Conservation (phyloP, 2,329 filamentous ascomycete genomes). For the Acrodontium crateriforme region DNA sequence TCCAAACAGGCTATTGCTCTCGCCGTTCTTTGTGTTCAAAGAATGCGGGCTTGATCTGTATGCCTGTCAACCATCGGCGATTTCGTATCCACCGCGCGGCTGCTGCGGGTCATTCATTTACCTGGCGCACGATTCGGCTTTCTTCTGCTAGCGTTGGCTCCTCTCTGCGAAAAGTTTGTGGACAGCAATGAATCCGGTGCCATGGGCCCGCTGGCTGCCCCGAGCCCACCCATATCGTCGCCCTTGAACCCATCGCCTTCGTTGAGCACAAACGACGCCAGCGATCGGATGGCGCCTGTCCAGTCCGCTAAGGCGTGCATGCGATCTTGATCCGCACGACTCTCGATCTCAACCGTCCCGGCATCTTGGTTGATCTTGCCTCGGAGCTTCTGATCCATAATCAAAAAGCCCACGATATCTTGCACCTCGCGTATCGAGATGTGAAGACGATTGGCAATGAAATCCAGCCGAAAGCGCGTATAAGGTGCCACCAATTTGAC, state of each 20-base stretch:
- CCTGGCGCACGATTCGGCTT: slow-evolving; percentile 15
- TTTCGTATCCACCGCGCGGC: slow-evolving; percentile 1
- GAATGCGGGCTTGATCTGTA: slow-evolving; percentile 5
- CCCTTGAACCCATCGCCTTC: slow-evolving; percentile 59
- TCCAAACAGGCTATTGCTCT: no score
- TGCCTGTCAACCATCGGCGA: neutral
- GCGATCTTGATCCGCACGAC: slow-evolving; percentile 58
- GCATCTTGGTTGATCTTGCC: slow-evolving; percentile 82
- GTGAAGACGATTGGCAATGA: slow-evolving; percentile 77
- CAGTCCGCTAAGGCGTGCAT: slow-evolving; percentile 60
- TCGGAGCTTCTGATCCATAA: slow-evolving; percentile 74
- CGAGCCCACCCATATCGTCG: slow-evolving; percentile 23
- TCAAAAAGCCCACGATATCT: slow-evolving; percentile 90
- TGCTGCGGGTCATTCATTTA: slow-evolving; percentile 9
- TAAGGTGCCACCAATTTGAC: slow-evolving; percentile 90
- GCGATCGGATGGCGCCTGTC: slow-evolving; percentile 51
- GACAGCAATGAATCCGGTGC: no score
- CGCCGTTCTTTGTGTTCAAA: slow-evolving; percentile 7
- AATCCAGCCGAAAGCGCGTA: slow-evolving; percentile 74
- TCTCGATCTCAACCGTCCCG: slow-evolving; percentile 70
- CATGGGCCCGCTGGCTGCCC: no score
- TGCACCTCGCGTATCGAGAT: slow-evolving; percentile 78
- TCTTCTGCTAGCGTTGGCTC: slow-evolving; percentile 10
- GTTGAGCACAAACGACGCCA: slow-evolving; percentile 61
- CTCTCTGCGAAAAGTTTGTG: slow-evolving; percentile 5